These are phyloP conservation scores for Cladosporium sp. DNA, from an alignment of 2,329 filamentous ascomycete species.

Conservation along the genomic window DNA sequence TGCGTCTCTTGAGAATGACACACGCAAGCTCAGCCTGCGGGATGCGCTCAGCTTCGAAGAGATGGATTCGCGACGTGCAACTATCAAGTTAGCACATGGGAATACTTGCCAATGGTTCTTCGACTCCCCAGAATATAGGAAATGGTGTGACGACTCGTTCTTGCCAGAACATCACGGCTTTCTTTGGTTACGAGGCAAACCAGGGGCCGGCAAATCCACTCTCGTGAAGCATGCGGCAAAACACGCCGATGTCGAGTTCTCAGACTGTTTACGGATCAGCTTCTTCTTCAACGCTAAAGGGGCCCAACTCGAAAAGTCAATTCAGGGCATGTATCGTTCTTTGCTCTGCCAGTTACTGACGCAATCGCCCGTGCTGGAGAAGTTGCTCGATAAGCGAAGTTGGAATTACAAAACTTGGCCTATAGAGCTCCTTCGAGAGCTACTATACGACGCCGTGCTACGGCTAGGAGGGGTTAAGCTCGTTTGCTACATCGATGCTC, in stretches of 20 bases:
- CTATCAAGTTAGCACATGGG: not conserved
- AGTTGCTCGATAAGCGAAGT: too few relatives aligned
- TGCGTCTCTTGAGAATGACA: not conserved
- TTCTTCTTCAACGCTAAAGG: conserved; percentile 52
- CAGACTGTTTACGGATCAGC: conserved; percentile 29
- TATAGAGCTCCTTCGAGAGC: not conserved
- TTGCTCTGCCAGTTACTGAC: conserved; percentile 45
- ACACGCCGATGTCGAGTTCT: conserved; percentile 11
- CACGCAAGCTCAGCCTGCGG: not conserved
- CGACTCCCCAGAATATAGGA: not conserved
- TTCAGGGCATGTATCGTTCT: conserved; percentile 45
- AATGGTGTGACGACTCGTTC: not conserved
- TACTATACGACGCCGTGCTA: not conserved
- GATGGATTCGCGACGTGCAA: not conserved
- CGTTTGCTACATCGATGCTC: conserved; percentile 41
- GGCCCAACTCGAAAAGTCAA: conserved; percentile 41
- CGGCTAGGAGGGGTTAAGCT: conserved; percentile 16
- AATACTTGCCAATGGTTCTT: not conserved
- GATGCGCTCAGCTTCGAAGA: not conserved
- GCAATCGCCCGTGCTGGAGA: too few relatives aligned
- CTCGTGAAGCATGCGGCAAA: conserved; percentile 29
- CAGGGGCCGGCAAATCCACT: conserved; percentile 38
- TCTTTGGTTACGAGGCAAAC: conserved; percentile 39
- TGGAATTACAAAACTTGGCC: too few relatives aligned
- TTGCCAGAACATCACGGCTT: conserved; percentile 18